phyloP scores from a whole-genome alignment of 331 rosid species.

The Pyracantha coccinea region DNA sequence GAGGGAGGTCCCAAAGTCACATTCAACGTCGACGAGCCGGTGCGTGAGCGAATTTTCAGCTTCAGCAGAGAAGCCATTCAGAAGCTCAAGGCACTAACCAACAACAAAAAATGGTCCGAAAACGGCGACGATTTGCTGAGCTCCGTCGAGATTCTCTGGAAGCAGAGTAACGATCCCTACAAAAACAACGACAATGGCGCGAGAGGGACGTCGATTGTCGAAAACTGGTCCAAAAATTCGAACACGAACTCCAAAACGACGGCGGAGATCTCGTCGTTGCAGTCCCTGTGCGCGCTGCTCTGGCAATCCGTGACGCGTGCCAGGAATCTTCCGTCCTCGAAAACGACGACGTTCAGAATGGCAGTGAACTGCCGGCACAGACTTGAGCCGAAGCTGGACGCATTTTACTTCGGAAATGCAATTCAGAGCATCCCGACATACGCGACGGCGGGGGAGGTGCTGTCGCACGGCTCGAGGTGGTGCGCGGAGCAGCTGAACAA shows the following conservation, averaged over 20 bases:
- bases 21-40: slow-evolving; percentile 47
- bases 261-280: slow-evolving; percentile 69
- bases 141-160: slow-evolving; percentile 40
- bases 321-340: slow-evolving; percentile 43
- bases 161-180: slow-evolving; percentile 43
- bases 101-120: slow-evolving; percentile 1
- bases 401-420: slow-evolving; percentile 86
- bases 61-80: slow-evolving; percentile 63
- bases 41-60: slow-evolving; percentile 64
- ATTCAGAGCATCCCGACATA: slow-evolving; percentile 73
- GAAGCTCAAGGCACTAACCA: slow-evolving; percentile 42
- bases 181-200: slow-evolving; percentile 20
- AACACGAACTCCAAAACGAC: neutral
- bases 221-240: slow-evolving; percentile 34
- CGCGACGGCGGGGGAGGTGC: slow-evolving; percentile 49
- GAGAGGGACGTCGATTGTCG: slow-evolving; percentile 28
- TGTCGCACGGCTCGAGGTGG: slow-evolving; percentile 54
- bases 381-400: slow-evolving; percentile 54
- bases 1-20: slow-evolving; percentile 60
- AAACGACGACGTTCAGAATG: slow-evolving; percentile 78
- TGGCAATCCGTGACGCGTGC: slow-evolving; percentile 88
- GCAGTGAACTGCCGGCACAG: slow-evolving; percentile 80
- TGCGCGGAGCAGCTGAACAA: slow-evolving; percentile 69
- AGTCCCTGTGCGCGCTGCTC: slow-evolving; percentile 63
- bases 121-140: neutral